Evolutionary conservation across 108 stramenopile species (phyloP).

Genomic region (Cyclotella baltica): DNA sequence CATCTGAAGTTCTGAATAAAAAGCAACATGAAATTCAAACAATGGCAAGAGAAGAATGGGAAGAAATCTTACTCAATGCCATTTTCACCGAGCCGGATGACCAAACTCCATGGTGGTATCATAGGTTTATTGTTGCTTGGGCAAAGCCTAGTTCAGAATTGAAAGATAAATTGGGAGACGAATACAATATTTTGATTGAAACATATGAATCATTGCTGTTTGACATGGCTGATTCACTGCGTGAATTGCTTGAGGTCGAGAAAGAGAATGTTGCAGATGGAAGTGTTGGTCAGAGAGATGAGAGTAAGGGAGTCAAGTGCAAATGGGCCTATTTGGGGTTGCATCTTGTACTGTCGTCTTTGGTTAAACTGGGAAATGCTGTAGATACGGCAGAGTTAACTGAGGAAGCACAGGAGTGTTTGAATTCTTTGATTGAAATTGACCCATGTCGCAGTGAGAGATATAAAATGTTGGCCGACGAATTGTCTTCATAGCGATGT

Average conservation of each 20-base stretch:
- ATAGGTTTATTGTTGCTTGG: conserved; percentile 72
- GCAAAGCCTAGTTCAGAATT: conserved; percentile 10
- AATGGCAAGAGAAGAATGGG: conserved; percentile 63
- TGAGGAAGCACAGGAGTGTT: conserved; percentile 44
- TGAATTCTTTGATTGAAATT: conserved; percentile 37
- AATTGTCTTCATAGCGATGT: conserved; percentile 4
- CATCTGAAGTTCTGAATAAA: not conserved
- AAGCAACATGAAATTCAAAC: conserved; percentile 8
- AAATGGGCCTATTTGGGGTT: conserved; percentile 57
- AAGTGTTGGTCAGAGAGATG: conserved; percentile 23
- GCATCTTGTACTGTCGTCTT: conserved; percentile 49
- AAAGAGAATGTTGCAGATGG: conserved; percentile 60
- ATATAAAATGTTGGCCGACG: conserved; percentile 35
- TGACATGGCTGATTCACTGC: conserved; percentile 51
- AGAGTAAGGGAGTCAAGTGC: conserved; percentile 56
- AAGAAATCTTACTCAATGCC: conserved; percentile 72
- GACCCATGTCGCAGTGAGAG: conserved; percentile 48
- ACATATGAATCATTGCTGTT: conserved; percentile 41
- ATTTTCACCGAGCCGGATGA: conserved; percentile 99
- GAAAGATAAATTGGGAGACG: conserved; percentile 5
- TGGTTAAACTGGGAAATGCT: conserved; percentile 13
- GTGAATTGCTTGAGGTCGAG: conserved; percentile 57
- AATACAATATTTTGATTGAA: conserved; percentile 10
- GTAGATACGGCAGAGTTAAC: conserved; percentile 14
- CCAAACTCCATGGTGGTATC: conserved; percentile 98